A percentile compares a stretch with the other conserved stretches of the same genome.
Conservation (phyloP, 2,329 filamentous ascomycete species). For the Claviceps digitariae region DNA sequence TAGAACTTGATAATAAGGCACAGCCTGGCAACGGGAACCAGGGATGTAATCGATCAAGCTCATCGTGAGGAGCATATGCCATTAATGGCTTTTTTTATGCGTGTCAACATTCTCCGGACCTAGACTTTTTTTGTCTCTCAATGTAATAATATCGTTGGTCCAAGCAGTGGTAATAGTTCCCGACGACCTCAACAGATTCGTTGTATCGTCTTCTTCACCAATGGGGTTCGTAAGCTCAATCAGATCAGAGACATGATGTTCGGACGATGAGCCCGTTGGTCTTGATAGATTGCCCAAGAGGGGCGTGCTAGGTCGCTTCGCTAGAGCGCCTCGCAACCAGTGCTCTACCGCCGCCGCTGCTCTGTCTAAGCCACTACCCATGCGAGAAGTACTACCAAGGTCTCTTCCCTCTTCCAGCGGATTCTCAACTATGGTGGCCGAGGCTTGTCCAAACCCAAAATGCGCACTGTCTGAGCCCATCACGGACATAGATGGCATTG, state of each 20-base stretch:
- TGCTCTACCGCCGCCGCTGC: conserved; percentile 79
- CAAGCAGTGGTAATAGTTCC: conserved; percentile 23
- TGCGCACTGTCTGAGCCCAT: conserved; percentile 47
- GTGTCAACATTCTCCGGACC: conserved; percentile 1
- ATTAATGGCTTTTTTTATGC: conserved; percentile 30
- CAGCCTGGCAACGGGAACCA: neutral
- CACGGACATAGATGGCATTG: conserved; percentile 51
- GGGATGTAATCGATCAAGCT: neutral
- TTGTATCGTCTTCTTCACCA: conserved; percentile 36
- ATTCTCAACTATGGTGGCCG: conserved; percentile 35
- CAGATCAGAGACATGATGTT: conserved; percentile 41
- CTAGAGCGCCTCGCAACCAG: conserved; percentile 76
- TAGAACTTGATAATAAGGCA: neutral
- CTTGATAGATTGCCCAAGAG: conserved; percentile 26
- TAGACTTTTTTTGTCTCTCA: conserved; percentile 24
- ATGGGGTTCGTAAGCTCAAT: conserved; percentile 57
- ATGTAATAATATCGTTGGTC: conserved; percentile 18
- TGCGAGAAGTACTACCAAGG: conserved; percentile 25
- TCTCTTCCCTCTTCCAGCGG: conserved; percentile 35
- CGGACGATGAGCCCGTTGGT: conserved; percentile 11
- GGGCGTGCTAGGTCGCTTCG: conserved; percentile 43
- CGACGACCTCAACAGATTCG: conserved; percentile 19
- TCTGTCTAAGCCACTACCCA: conserved; percentile 55
- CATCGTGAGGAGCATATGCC: neutral
- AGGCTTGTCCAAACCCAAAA: conserved; percentile 35